Evolutionary conservation across 108 stramenopile genomes (phyloP).

Genomic region (Cyclostephanos tholiformis): DNA sequence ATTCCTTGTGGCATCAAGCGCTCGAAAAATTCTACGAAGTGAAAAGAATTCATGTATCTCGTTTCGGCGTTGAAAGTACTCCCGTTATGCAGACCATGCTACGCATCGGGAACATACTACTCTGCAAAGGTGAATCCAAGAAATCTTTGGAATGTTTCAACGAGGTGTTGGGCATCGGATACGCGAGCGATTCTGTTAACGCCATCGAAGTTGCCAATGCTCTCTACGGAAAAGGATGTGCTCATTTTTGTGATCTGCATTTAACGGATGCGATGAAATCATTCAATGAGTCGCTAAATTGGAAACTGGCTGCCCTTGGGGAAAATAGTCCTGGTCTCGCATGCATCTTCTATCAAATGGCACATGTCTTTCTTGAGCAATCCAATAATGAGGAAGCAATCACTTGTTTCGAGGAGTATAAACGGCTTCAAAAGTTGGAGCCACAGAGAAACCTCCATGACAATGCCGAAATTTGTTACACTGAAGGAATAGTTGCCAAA

Average conservation of each 20-base stretch:
- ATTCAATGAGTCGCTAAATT: constrained; percentile 51
- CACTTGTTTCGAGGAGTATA: constrained; percentile 47
- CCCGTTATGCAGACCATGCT: constrained; percentile 46
- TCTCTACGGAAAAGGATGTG: constrained; percentile 54
- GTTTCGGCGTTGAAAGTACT: constrained; percentile 32
- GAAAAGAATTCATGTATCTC: constrained; percentile 31
- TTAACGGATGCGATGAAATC: constrained; percentile 55
- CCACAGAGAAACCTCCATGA: constrained; percentile 42
- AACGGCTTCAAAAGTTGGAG: constrained; percentile 39
- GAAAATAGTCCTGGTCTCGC: constrained; percentile 49
- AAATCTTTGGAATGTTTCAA: constrained; percentile 44
- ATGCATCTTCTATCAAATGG: constrained; percentile 55
- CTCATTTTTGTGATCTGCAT: constrained; percentile 43
- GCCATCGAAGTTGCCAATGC: constrained; percentile 49
- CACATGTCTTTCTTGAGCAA: constrained; percentile 49
- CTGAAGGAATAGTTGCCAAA: constrained; percentile 46
- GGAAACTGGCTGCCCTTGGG: constrained; percentile 50
- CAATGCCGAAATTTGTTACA: constrained; percentile 49
- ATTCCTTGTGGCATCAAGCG: constrained; percentile 12
- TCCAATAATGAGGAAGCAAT: constrained; percentile 40
- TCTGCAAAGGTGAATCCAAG: constrained; percentile 42
- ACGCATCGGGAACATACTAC: constrained; percentile 47
- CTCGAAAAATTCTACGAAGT: constrained; percentile 41
- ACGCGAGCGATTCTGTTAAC: constrained; percentile 43
- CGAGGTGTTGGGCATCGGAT: constrained; percentile 50